phyloP scores from a whole-genome alignment of 805 yeast species.

The Jamesozyma lodderae region DNA sequence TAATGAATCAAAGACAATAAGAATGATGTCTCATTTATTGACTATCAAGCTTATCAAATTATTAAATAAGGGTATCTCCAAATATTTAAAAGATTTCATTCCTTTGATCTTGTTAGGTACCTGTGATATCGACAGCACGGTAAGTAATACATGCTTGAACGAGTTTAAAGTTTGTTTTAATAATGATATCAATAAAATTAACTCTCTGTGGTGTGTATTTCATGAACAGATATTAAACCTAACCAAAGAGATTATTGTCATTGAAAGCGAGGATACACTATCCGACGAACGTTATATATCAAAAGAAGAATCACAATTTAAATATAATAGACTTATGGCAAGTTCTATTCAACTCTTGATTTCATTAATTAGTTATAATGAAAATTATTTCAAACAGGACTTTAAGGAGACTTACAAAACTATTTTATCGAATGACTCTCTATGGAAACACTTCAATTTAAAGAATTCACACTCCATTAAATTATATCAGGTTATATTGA shows the following conservation, averaged over 20 bases:
- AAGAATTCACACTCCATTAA: constrained; percentile 33
- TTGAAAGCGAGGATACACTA: constrained; percentile 53
- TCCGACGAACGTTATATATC: constrained; percentile 67
- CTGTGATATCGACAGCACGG: constrained; percentile 61
- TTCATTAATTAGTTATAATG: constrained; percentile 19
- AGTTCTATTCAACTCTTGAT: constrained; percentile 43
- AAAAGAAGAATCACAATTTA: constrained; percentile 55
- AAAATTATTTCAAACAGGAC: constrained; percentile 7
- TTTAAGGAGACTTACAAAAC: constrained; percentile 17
- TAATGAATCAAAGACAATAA: constrained; percentile 58
- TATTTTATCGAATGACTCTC: constrained; percentile 34
- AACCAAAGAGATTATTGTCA: constrained; percentile 41
- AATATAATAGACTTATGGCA: constrained; percentile 50
- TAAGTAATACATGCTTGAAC: constrained; percentile 40
- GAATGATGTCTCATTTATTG: constrained; percentile 53
- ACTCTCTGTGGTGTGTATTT: constrained; percentile 54
- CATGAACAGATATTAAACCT: constrained; percentile 46
- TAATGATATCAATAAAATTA: constrained; percentile 43
- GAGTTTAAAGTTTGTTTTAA: constrained; percentile 48
- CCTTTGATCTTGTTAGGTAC: constrained; percentile 68
- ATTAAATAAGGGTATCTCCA: constrained; percentile 50
- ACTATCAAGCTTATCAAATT: constrained; percentile 45
- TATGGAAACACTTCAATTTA: constrained; percentile 37
- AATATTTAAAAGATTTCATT: constrained; percentile 59
- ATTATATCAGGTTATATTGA: constrained; percentile 36